Evolutionary conservation across 371 early-diverging fungal genomes (phyloP).

Genomic region (Mortierella sp.): DNA sequence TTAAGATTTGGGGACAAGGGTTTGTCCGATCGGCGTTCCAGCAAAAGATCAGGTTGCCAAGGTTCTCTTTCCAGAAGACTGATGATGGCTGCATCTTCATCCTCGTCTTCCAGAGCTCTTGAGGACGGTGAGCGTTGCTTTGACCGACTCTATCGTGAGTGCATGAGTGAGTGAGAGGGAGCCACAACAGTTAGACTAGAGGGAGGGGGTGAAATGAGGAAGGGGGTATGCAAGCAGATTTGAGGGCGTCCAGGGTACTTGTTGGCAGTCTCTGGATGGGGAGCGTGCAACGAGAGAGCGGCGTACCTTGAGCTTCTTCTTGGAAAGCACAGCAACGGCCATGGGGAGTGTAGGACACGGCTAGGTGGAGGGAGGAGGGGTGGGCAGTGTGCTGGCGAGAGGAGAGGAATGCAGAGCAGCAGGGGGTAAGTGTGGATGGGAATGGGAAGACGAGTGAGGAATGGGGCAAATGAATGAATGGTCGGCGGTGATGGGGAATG

Average conservation of each 20-base stretch:
- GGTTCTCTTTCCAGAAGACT: constrained; percentile 51
- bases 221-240: not conserved
- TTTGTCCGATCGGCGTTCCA: constrained; percentile 40
- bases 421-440: not conserved
- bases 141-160: constrained; percentile 25
- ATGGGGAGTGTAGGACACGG: constrained; percentile 5
- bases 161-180: not conserved
- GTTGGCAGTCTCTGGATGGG: too few relatives aligned
- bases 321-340: constrained; percentile 41
- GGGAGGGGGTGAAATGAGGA: not conserved
- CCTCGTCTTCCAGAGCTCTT: constrained; percentile 39
- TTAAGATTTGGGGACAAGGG: not conserved
- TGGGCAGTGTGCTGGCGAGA: too few relatives aligned
- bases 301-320: constrained; percentile 40
- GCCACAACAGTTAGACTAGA: not conserved
- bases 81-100: constrained; percentile 48
- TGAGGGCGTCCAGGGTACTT: too few relatives aligned
- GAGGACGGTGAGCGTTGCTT: constrained; percentile 23
- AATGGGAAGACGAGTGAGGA: not conserved
- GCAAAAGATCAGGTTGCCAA: constrained; percentile 52
- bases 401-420: not conserved
- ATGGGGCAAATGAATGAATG: not conserved
- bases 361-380: too few relatives aligned
- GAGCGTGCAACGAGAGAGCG: too few relatives aligned
- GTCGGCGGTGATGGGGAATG: not conserved